Conservation (phyloP, 805 yeast species). For the Metschnikowia proteae region DNA sequence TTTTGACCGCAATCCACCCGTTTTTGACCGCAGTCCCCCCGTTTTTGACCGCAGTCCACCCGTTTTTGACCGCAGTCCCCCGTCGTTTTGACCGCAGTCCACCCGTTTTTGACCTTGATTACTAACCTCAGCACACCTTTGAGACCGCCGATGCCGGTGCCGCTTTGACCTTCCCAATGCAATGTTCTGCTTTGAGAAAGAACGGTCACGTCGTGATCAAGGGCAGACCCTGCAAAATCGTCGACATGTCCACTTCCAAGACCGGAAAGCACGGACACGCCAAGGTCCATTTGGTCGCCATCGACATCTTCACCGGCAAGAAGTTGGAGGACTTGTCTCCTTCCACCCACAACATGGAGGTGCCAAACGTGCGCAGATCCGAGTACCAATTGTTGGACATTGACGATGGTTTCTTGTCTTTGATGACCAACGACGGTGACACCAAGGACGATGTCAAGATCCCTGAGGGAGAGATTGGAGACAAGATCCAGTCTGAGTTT, state of each 20-base stretch:
- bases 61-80: too few species aligned
- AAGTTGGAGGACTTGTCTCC: slow-evolving; percentile 99
- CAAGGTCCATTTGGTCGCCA: slow-evolving; percentile 98
- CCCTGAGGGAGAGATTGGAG: slow-evolving; percentile 98
- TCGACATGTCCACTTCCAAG: slow-evolving; percentile 99
- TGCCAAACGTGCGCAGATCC: slow-evolving; percentile 93
- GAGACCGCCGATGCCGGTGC: slow-evolving; percentile 99
- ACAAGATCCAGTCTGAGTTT: slow-evolving; percentile 83
- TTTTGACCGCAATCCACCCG: too few species aligned
- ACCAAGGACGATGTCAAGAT: slow-evolving; percentile 98
- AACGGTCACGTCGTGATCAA: slow-evolving; percentile 98
- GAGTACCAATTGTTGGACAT: slow-evolving; percentile 97
- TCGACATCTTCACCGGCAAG: slow-evolving; percentile 98
- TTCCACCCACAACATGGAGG: slow-evolving; percentile 99
- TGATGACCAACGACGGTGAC: slow-evolving; percentile 96
- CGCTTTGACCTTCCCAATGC: slow-evolving; percentile 97
- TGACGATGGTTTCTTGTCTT: slow-evolving; percentile 95
- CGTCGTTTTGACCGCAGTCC: too few species aligned
- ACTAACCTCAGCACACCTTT: slow-evolving; percentile 72
- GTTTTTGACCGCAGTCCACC: too few species aligned
- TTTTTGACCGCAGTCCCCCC: too few species aligned
- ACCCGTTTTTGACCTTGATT: too few species aligned
- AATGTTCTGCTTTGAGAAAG: slow-evolving; percentile 99
- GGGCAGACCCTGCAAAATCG: slow-evolving; percentile 99
- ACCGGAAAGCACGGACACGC: slow-evolving; percentile 99